Percentiles rank a stretch among this genome's conserved stretches.
phyloP scores from a whole-genome alignment of 345 rosid genomes.

The Brassica rapa region DNA sequence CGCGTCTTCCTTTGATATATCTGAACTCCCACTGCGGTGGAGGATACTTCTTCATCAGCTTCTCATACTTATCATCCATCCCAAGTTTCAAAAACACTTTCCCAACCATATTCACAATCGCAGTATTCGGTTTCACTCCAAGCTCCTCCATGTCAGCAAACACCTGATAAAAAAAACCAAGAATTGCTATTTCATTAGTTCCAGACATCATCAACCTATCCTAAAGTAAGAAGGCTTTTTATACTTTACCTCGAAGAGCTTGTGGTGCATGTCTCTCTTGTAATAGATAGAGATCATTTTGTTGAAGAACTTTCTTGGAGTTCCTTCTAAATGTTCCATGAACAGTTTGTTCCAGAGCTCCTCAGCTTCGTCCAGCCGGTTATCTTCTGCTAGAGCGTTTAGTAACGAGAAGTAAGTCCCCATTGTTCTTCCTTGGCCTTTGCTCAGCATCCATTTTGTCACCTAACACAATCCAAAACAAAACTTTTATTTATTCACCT shows the following conservation, averaged over 20 bases:
- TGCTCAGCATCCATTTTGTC: conserved; percentile 94
- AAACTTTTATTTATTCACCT: neutral
- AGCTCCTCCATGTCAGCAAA: conserved; percentile 99
- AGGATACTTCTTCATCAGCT: conserved; percentile 75
- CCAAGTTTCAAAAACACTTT: conserved; percentile 61
- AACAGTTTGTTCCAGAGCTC: conserved; percentile 83
- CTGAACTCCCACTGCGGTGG: conserved; percentile 75
- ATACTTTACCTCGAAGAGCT: conserved; percentile 72
- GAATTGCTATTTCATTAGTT: neutral
- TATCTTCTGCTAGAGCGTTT: conserved; percentile 85
- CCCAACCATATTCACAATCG: conserved; percentile 75
- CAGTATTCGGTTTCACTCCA: conserved; percentile 61
- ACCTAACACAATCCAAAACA: conserved; percentile 48
- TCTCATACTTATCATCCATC: conserved; percentile 72
- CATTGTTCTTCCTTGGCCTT: conserved; percentile 96
- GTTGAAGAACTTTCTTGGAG: conserved; percentile 76
- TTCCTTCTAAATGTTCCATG: conserved; percentile 64
- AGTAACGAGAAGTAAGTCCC: conserved; percentile 80
- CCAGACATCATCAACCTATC: neutral
- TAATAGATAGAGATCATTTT: conserved; percentile 78
- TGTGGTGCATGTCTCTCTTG: conserved; percentile 74
- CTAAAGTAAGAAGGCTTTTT: neutral
- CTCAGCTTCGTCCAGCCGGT: conserved; percentile 86
- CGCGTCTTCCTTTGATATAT: conserved; percentile 80
- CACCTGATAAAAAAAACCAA: conserved; percentile 47